Conservation (phyloP, 2,329 filamentous ascomycete genomes). For the Claviceps maximensis region DNA sequence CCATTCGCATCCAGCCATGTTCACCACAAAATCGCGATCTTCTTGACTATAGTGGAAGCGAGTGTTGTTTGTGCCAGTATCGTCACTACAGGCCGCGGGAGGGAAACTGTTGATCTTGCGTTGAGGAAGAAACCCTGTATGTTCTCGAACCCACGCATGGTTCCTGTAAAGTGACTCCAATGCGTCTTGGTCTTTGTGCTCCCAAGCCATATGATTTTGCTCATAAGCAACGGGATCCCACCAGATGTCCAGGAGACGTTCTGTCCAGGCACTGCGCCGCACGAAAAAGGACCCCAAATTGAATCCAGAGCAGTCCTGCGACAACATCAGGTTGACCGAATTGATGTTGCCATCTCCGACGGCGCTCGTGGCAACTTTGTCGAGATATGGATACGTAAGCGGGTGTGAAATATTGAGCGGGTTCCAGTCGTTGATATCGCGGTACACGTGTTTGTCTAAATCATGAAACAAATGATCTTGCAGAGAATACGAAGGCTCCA, state of each 20-base stretch:
- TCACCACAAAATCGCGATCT: constrained; percentile 87
- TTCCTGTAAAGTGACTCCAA: constrained; percentile 82
- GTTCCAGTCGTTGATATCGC: constrained; percentile 94
- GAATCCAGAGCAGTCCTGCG: constrained; percentile 92
- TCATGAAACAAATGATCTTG: constrained; percentile 83
- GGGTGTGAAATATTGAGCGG: constrained; percentile 89
- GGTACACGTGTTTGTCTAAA: constrained; percentile 63
- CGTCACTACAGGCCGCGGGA: constrained; percentile 71
- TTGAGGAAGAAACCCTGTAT: constrained; percentile 80
- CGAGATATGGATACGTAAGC: constrained; percentile 59
- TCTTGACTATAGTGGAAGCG: constrained; percentile 74
- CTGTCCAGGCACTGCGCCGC: constrained; percentile 73
- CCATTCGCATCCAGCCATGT: constrained; percentile 98
- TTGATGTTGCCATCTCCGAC: constrained; percentile 63
- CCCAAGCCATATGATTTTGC: constrained; percentile 98
- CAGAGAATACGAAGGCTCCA: constrained; percentile 86
- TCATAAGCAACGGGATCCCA: constrained; percentile 98
- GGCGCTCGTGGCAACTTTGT: constrained; percentile 56
- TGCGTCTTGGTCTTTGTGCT: constrained; percentile 96
- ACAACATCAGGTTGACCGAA: constrained; percentile 77
- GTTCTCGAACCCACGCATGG: constrained; percentile 84
- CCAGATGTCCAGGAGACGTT: constrained; percentile 87
- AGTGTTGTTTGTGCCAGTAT: constrained; percentile 49
- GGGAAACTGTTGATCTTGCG: constrained; percentile 93
- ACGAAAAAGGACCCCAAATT: constrained; percentile 95